Percentiles rank a stretch among this genome's conserved stretches.
Conservation (phyloP, 352 stramenopile species). For the Pythium periplocum region DNA sequence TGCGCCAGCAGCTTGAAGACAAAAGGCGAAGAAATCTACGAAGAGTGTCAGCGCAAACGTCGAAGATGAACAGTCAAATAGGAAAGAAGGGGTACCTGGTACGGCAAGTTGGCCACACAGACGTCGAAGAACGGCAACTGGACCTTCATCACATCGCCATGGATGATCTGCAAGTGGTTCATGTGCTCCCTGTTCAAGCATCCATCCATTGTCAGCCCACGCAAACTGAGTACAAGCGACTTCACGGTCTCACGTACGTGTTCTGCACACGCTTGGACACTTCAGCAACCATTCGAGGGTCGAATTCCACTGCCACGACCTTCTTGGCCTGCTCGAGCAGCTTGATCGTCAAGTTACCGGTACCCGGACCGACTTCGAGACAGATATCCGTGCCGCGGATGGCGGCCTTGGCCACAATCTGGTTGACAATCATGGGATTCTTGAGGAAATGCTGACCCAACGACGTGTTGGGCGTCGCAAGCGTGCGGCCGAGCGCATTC, state of each 20-base stretch:
- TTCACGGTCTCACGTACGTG: slow-evolving; percentile 50
- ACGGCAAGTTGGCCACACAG: slow-evolving; percentile 99
- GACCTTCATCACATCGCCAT: slow-evolving; percentile 99
- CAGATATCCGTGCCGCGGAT: slow-evolving; percentile 96
- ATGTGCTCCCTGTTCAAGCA: slow-evolving; percentile 59
- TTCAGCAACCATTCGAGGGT: slow-evolving; percentile 98
- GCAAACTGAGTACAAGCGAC: neutral
- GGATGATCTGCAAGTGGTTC: slow-evolving; percentile 97
- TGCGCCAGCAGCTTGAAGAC: slow-evolving; percentile 99
- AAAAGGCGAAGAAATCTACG: slow-evolving; percentile 95
- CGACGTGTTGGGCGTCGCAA: slow-evolving; percentile 96
- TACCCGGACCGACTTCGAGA: slow-evolving; percentile 96
- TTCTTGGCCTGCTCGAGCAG: slow-evolving; percentile 96
- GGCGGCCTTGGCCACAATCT: slow-evolving; percentile 96
- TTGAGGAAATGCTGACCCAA: slow-evolving; percentile 99
- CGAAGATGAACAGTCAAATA: neutral
- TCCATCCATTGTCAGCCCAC: neutral
- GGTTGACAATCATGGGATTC: slow-evolving; percentile 95
- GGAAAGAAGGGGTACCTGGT: slow-evolving; percentile 66
- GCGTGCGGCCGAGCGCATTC: slow-evolving; percentile 81
- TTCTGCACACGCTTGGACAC: slow-evolving; percentile 98
- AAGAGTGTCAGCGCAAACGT: neutral
- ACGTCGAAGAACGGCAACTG: slow-evolving; percentile 99
- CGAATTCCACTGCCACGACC: slow-evolving; percentile 98
- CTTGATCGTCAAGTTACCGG: slow-evolving; percentile 99